Percentiles rank a stretch among this genome's conserved stretches.
phyloP scores from a whole-genome alignment of 2,329 filamentous ascomycete genomes.

The Talaromyces sp. region DNA sequence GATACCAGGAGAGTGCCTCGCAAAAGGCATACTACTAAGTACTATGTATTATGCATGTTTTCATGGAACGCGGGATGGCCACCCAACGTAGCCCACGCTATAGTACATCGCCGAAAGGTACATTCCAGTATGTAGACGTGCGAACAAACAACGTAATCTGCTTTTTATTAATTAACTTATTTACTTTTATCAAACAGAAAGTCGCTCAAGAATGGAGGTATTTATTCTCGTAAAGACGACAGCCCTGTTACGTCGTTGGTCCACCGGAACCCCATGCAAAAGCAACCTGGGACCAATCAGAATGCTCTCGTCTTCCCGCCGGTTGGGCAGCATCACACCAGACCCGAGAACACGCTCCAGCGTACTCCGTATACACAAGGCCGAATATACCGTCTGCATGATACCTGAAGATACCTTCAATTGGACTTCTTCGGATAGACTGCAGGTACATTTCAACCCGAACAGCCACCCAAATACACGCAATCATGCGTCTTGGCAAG shows the following conservation, averaged over 20 bases:
- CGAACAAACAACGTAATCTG: no score
- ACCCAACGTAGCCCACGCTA: background rate
- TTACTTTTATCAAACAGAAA: background rate
- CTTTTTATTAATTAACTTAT: no score
- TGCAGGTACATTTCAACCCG: background rate
- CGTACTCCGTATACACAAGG: background rate
- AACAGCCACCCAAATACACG: background rate
- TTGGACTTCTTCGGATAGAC: background rate
- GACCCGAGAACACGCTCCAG: background rate
- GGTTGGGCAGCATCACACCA: constrained; percentile 4
- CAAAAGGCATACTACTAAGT: background rate
- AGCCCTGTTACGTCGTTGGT: background rate
- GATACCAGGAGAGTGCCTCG: background rate
- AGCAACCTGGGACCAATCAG: constrained; percentile 1
- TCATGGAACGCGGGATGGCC: background rate
- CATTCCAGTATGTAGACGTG: background rate
- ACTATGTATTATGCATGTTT: background rate
- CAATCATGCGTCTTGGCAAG: background rate
- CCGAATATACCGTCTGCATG: background rate
- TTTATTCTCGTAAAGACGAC: background rate
- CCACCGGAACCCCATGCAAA: background rate
- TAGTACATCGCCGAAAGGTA: background rate
- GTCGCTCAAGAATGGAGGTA: background rate
- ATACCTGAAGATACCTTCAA: background rate
- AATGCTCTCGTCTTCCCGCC: background rate